Evolutionary conservation across 768 basidiomycete species (phyloP), one percentile per base, ranked within the genome.

Genomic region (Termitomyces sp.): DNA sequence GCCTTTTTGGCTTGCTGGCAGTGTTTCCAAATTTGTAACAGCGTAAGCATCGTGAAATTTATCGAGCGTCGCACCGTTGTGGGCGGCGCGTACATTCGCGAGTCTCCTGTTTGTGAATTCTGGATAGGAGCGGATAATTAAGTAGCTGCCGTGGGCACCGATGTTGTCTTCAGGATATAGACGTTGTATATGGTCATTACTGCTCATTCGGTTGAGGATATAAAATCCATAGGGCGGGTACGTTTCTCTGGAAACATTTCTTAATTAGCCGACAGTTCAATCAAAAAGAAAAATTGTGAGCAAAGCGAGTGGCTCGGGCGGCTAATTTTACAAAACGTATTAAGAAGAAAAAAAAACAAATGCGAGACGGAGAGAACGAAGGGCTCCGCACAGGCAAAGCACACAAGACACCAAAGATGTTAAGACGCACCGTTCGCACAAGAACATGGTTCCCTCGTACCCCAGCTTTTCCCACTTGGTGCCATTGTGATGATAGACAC

Each of bases 181-280:
- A 34, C 79, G 78, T 56, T 87, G 83, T 54, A 84, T 80, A 65
- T 88, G 88, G 65, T 92, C 91, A 42, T 87, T 83, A 70, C 80
- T 84, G 28, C 88, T 89, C 64, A 85, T 81, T 51, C 90, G 84
- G 66, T 93, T 93, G 61, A 93, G 77, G 57, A 93, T 85, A 66
- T 87, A 93, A 63, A 90, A 84, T 7, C 91, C 91, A 62, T 93
- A 92, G 17, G 85, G 85, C 3, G 90, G 90, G 66, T 90, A 90
- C 28, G 81, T 76, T 54, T 84, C 78, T 63, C 90, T 92, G 61
- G 17, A 37, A 55, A 49, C 41, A 58, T 40, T 42, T n/a, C 57
- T 61, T 34, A 49, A 59, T 60, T 35, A 51, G 53, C 30, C 32
- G 42, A 21, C 45, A 35, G 28, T 34, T 22, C 30, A 26, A 40